Base-by-base conservation (phyloP, 2,329 filamentous ascomycete genomes). In the Fusarium heterosporum region DNA sequence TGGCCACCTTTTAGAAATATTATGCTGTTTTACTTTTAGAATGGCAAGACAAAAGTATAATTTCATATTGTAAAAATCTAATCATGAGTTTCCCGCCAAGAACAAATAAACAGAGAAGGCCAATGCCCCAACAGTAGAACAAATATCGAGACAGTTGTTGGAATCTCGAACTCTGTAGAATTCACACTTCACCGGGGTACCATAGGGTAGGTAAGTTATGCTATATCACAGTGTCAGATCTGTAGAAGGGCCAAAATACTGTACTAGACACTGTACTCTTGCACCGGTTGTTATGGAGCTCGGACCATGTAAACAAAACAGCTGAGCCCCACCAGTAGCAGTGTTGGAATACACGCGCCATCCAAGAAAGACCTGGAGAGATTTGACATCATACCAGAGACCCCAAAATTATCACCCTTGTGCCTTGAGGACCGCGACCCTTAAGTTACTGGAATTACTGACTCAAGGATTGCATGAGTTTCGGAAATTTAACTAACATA, bases 301-400 rank as follows among this genome's bases (percentile, higher is more conserved):
- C 68, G 66, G 72, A 59, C 69, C 72, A 73, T 49, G 72, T 74
- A 74, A 74, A 74, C 72, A 74, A 74, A 74, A 30, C 41, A 43
- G 32, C 22, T 29, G 38, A 30, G 40, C 72, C 72, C 72, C 65
- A 63, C 70, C 55, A 64, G 64, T 63, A 61, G 36, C 60, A 62
- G 48, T 34, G 59, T 48, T 30, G 30, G 61, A 66, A 69, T 59
- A 63, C 55, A 68, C 72, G 69, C 67, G 61, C 65, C 61, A 62
- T 66, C 64, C 61, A 54, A 53, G 50, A 34, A 16, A 36, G 43
- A 50, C 38, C 51, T 17, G 49, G 51, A 51, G 38, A 61, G 56
- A 66, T 69, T 74, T 74, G 72, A 74, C 72, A 74, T 74, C 72
- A 74, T 74, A 73, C 63, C 64, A 72, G 61, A 61, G 49, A 61